Base-by-base conservation (phyloP, 805 yeast species). In the Saccharomycopsis sp. region DNA sequence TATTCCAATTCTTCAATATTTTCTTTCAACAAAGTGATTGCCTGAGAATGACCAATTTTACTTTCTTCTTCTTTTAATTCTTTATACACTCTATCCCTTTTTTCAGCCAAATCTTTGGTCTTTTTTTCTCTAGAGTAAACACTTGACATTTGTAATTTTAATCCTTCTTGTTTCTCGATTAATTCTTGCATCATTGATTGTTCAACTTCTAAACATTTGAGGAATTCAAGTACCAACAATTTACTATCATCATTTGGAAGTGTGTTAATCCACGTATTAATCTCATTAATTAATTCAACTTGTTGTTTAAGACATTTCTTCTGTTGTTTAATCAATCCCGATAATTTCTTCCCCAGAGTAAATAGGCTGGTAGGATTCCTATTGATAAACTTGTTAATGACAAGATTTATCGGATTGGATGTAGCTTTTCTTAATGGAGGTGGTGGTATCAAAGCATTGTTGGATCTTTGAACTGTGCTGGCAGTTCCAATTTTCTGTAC, bases 81-180 rank as follows among this genome's bases (percentile, higher is more conserved):
- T 17, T 59, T 56, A 40, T 66, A 61, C 20, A 68, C 61, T 53
- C 65, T 66, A 20, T 60, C 56, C 47, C 72, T 64, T 43, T 60
- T 60, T 34, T 51, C 45, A 37, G 61, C 59, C 43, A 72, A 59
- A 17, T 67, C 72, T 17, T 57, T 64, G 21, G 67, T 63, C 53
- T 75, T 72, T 46, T 57, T 61, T 56, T 77, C 83, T 46, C 82
- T 61, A 50, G 71, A 70, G 33, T 69, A 61, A 4, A 77, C 74
- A 41, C 67, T 70, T 7, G 59, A 58, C 40, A 77, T 56, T 44
- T 71, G 71, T 13, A 66, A 54, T 47, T 66, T 68, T 28, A 75
- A 59, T 40, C 56, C 64, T 38, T 70, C 74, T 49, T 71, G 59
- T 51, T 66, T 69, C 44, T 73, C 70, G 16, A 65, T 59, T 27